Percentiles rank a stretch among this genome's conserved stretches.
Conservation (phyloP, 2,329 filamentous ascomycete species). For the Colletotrichum gloeosporioides region DNA sequence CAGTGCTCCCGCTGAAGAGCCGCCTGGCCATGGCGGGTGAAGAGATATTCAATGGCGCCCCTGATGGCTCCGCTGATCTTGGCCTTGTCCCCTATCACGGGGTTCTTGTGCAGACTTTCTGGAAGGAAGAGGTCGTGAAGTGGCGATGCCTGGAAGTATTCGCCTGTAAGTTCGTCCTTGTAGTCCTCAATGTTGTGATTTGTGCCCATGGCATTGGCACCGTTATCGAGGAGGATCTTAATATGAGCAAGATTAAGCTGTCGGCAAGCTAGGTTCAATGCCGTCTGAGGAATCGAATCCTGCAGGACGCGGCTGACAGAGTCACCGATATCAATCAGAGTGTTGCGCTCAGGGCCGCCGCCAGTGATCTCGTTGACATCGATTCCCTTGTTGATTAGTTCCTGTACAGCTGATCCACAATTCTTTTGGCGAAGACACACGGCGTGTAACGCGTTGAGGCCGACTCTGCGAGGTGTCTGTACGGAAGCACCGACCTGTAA, state of each 20-base stretch:
- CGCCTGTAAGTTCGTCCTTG: not conserved
- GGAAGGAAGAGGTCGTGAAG: constrained; percentile 9
- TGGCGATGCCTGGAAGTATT: not conserved
- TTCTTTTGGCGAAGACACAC: not conserved
- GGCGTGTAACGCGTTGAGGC: constrained; percentile 6
- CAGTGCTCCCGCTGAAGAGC: not conserved
- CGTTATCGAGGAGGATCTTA: not conserved
- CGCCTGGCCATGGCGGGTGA: not conserved
- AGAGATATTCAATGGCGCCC: not conserved
- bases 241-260: not conserved
- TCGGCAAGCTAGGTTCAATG: not conserved
- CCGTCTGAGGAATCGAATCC: not conserved
- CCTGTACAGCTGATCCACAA: not conserved
- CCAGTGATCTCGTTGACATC: not conserved
- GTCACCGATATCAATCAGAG: not conserved
- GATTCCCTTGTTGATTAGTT: not conserved
- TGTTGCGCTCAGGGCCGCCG: not conserved
- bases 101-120: not conserved
- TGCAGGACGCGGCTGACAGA: not conserved
- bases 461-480: not conserved
- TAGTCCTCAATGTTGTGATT: not conserved
- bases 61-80: not conserved
- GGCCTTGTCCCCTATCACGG: not conserved
- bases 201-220: not conserved
- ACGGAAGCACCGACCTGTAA: not conserved